These are phyloP conservation scores for Penicillium brevicompactum DNA, from an alignment of 2,329 filamentous ascomycete genomes.

Conservation along the genomic window DNA sequence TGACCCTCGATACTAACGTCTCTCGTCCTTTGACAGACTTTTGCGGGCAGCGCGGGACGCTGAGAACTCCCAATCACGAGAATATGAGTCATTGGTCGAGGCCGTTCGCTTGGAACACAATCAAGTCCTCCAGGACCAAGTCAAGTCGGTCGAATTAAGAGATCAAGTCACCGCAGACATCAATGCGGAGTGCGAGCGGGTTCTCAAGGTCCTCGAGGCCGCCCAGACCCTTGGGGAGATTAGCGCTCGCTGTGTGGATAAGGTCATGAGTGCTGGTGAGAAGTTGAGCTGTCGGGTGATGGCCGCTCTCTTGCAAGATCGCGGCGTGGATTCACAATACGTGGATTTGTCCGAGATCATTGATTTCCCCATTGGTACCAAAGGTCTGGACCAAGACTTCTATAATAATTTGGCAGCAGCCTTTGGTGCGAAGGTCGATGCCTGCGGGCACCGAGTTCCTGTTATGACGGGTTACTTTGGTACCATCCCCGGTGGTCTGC, in stretches of 20 bases:
- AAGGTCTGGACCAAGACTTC: conserved; percentile 66
- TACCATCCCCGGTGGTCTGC: conserved; percentile 83
- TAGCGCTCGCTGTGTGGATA: conserved; percentile 76
- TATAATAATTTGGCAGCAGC: conserved; percentile 66
- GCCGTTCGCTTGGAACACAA: conserved; percentile 84
- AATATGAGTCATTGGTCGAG: conserved; percentile 74
- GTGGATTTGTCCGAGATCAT: conserved; percentile 85
- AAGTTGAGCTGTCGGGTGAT: conserved; percentile 94
- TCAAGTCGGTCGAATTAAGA: conserved; percentile 60
- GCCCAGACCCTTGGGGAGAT: conserved; percentile 67
- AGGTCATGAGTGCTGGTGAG: conserved; percentile 92
- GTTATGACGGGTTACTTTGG: conserved; percentile 95
- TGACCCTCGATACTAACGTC: conserved; percentile 2
- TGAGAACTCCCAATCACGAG: conserved; percentile 49
- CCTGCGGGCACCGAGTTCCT: conserved; percentile 69
- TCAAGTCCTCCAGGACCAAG: conserved; percentile 65
- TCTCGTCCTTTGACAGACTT: conserved; percentile 32
- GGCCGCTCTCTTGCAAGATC: conserved; percentile 78
- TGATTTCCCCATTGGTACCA: conserved; percentile 59
- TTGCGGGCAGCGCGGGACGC: conserved; percentile 54
- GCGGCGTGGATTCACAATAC: conserved; percentile 81
- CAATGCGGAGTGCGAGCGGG: conserved; percentile 75
- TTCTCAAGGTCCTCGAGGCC: conserved; percentile 72
- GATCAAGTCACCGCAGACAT: conserved; percentile 66
- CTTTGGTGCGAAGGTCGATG: conserved; percentile 65